These are phyloP conservation scores for Cercophora sp. DNA, from an alignment of 495 filamentous ascomycete species.

Conservation along the genomic window DNA sequence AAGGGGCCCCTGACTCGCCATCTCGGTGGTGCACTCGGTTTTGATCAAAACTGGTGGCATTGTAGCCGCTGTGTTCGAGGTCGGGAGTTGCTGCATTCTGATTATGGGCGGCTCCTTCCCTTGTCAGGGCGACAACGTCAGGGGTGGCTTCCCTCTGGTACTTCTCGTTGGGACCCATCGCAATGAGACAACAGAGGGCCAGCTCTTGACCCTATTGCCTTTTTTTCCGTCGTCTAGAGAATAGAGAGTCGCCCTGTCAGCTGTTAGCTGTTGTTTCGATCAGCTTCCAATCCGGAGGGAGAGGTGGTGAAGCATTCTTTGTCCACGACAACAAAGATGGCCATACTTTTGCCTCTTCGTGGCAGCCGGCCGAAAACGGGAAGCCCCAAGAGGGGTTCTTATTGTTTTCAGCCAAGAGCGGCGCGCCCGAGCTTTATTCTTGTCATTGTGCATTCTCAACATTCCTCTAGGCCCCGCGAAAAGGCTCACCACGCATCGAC, in stretches of 20 bases:
- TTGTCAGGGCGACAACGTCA: not conserved
- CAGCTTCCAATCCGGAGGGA: not conserved
- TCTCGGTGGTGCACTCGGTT: slow-evolving; percentile 11
- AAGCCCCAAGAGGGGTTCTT: not conserved
- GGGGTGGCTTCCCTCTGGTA: no score
- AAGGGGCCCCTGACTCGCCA: no score
- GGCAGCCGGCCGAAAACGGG: slow-evolving; percentile 1
- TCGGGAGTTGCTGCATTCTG: not conserved
- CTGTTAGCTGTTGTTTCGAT: not conserved
- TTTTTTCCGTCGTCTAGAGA: no score
- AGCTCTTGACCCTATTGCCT: no score
- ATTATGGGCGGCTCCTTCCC: not conserved
- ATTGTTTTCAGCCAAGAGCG: not conserved
- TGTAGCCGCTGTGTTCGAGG: slow-evolving; percentile 2
- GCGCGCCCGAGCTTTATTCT: not conserved
- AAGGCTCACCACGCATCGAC: not conserved
- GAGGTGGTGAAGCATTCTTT: not conserved
- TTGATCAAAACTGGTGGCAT: slow-evolving; percentile 8
- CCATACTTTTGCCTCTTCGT: not conserved
- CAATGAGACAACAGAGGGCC: no score
- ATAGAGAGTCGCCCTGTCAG: not conserved
- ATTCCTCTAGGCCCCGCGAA: not conserved
- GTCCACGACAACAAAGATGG: not conserved
- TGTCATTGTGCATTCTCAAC: not conserved
- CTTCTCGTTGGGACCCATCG: no score